Base-by-base conservation (phyloP, 2,329 filamentous ascomycete genomes). In the Nigrospora osmanthi region DNA sequence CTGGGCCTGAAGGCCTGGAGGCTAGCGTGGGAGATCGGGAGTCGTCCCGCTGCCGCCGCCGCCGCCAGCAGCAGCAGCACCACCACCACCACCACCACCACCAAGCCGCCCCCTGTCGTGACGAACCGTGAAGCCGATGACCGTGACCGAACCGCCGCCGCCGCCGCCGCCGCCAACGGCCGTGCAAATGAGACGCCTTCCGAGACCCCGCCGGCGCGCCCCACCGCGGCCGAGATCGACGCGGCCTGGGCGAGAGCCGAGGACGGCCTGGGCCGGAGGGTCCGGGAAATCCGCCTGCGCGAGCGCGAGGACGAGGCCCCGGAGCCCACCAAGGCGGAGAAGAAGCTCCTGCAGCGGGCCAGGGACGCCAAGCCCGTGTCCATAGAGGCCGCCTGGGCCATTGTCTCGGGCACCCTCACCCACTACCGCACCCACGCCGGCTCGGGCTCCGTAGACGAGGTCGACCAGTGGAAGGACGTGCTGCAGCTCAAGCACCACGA, bases 1-100 rank as follows among this genome's bases (percentile, higher is more conserved):
- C 15, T 42, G 17, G 40, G 40, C 4, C 40, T 42, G 9, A 17
- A 36, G 19, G 40, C 40, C 6, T 42, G 40, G 40, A 42, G 35
- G 33, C 23, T 34, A 11, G 40, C 40, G 6, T 42, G 40, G 40
- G 40, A 42, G 33, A 36, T 42, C 23, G 40, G 40, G 10, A 42
- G 40, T n/a, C 40, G 40, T 23, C 23, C 23, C 23, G 23, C 23
- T 2, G 23, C 23, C 2, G 9, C 23, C 23, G 23, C 23, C 23
- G 23, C 23, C 23, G 9, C 6, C 23, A 10, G 7, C 23, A 28
- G 23, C 23, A 23, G 19, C 19, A 23, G 19, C 19, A 23, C 4
- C 19, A n/a, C 23, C 2, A 10, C 23, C 23, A 7, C 23, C 23
- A 7, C 23, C 23, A 10, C 6, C 23, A 10, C 2, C 23, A 28